Base-by-base conservation (phyloP, 306 rosid species). In the Citrullus mucosospermus region DNA sequence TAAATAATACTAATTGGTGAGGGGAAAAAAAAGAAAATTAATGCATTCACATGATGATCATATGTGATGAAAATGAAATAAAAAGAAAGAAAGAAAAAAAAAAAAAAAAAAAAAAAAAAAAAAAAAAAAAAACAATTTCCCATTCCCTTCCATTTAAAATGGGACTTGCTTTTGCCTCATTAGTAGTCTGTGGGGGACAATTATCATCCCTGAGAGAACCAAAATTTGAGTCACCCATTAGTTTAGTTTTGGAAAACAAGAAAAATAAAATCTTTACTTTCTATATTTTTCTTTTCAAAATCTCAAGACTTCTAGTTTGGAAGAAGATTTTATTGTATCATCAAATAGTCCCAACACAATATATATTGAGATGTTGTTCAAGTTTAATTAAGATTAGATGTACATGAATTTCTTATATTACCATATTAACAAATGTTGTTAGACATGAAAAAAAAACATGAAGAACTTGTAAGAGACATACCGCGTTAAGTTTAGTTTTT, bases 11-110 rank as follows among this genome's bases (percentile, higher is more conserved):
- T 32, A 32, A 1, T 25, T 25, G 28, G 28, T 25, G 9, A 16
- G 4, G 36, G 6, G 7, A 7, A 41, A 41, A 41, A 6, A 6
- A 66, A 66, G 6, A n/a, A 8, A n/a, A 18, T 67, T 9, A 67
- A 67, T 67, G 73, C 20, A 13, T 22, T 67, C 73, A 67, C 73
- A 67, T 67, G 73, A 67, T 67, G 73, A 67, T 67, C 3, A 67
- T 67, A 20, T 39, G 30, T 39, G 16, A 14, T 39, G 6, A 65
- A 65, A 34, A 59, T 22, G 34, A 59, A 63, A 44, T 3, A 13
- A 44, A 34, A 20, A 36, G 39, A 3, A 9, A 8, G 3, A 18
- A 4, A 67, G n/a, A 18, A 6, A 9, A 0, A 2, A 6, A 32
- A 20, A 14, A 62, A 0, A 2, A 6, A 32, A 20, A 14, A 62